Evolutionary conservation across 2,329 filamentous ascomycete genomes (phyloP).

Genomic region (Magnaporthales sp.): DNA sequence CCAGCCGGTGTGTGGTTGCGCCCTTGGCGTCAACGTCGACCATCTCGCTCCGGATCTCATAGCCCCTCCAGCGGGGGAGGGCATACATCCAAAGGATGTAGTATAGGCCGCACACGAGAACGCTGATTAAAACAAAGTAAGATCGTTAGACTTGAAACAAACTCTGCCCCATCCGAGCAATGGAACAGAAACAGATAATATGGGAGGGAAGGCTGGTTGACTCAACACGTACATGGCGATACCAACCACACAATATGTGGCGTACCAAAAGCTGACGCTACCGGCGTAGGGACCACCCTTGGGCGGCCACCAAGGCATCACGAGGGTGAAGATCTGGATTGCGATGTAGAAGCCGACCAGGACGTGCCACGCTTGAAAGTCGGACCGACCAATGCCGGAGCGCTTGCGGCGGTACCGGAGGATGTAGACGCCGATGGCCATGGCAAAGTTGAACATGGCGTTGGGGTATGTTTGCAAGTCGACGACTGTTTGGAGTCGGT

Average conservation of each 20-base stretch:
- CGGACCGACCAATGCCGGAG: constrained; percentile 34
- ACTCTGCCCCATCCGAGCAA: neutral
- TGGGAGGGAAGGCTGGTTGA: too few relatives aligned
- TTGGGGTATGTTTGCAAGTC: constrained; percentile 50
- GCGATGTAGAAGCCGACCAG: constrained; percentile 51
- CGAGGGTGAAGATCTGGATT: constrained; percentile 51
- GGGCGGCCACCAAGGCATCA: constrained; percentile 67
- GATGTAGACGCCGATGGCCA: constrained; percentile 48
- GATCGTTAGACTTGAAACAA: too few relatives aligned
- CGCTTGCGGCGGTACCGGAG: constrained; percentile 45
- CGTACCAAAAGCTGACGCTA: constrained; percentile 67
- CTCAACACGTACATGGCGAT: constrained; percentile 53
- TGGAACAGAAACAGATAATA: neutral
- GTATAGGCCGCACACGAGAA: constrained; percentile 35
- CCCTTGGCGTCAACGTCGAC: constrained; percentile 29
- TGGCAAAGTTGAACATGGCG: constrained; percentile 46
- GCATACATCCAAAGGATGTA: constrained; percentile 38
- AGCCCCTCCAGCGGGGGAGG: constrained; percentile 32
- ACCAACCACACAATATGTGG: constrained; percentile 56
- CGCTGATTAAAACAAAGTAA: constrained; percentile 5
- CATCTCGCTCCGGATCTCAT: constrained; percentile 37
- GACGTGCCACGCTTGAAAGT: constrained; percentile 51
- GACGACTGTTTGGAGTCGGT: too few relatives aligned
- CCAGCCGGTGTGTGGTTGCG: constrained; percentile 34
- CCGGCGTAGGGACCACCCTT: constrained; percentile 48